Evolutionary conservation across 257 asterid genomes (phyloP).

Genomic region (Osmanthus fragrans): DNA sequence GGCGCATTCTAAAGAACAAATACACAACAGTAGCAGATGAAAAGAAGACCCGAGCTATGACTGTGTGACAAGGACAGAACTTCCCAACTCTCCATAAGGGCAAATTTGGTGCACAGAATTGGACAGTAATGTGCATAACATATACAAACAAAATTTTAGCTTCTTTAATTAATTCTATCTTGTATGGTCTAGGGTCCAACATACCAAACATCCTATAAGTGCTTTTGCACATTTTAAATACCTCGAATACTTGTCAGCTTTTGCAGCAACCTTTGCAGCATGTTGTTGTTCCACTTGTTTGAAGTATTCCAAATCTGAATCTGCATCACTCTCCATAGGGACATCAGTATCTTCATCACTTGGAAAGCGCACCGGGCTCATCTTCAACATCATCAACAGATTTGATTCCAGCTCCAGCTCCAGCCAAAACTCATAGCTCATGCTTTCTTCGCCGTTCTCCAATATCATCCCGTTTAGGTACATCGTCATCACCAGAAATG

Average conservation of each 20-base stretch:
- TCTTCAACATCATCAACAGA: constrained; percentile 50
- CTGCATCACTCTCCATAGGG: constrained; percentile 41
- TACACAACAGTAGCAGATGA: background rate
- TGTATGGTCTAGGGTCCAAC: background rate
- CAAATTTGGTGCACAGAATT: background rate
- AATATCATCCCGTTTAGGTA: constrained; percentile 89
- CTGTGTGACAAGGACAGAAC: background rate
- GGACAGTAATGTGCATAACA: background rate
- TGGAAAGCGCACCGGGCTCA: constrained; percentile 36
- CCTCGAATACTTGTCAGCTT: constrained; percentile 79
- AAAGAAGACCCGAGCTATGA: background rate
- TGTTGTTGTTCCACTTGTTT: constrained; percentile 53
- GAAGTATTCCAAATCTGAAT: constrained; percentile 69
- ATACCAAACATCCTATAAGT: background rate
- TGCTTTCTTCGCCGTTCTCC: constrained; percentile 94
- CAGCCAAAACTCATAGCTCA: constrained; percentile 79
- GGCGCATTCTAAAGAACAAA: background rate
- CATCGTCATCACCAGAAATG: constrained; percentile 85
- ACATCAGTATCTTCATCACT: constrained; percentile 48
- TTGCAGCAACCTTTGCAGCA: constrained; percentile 75
- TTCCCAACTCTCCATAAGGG: background rate
- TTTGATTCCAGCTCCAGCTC: constrained; percentile 87
- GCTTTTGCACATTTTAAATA: constrained; percentile 24
- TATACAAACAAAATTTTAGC: background rate
- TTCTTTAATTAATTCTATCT: background rate